These are phyloP conservation scores for Pholiota adiposa DNA, from an alignment of 1,284 basidiomycete species.

Conservation along the genomic window DNA sequence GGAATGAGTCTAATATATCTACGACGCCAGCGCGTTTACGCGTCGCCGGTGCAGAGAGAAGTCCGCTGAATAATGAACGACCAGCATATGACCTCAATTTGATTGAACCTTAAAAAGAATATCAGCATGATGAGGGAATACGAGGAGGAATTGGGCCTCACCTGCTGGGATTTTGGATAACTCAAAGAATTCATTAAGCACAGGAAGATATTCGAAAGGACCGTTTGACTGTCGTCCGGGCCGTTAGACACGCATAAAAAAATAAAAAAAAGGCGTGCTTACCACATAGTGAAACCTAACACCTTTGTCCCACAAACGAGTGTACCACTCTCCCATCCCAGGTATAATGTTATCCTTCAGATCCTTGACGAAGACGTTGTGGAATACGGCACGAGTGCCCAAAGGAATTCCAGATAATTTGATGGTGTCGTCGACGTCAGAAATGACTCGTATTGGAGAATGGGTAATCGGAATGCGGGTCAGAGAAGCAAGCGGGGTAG, in stretches of 20 bases:
- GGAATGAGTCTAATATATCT: slow-evolving; percentile 80
- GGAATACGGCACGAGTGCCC: slow-evolving; percentile 78
- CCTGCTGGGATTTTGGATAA: slow-evolving; percentile 72
- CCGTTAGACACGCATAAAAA: slow-evolving; percentile 20
- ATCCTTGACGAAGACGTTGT: slow-evolving; percentile 80
- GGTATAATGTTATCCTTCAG: slow-evolving; percentile 79
- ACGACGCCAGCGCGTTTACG: slow-evolving; percentile 82
- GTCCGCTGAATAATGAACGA: slow-evolving; percentile 78
- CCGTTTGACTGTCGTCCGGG: slow-evolving; percentile 75
- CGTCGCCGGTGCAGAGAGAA: slow-evolving; percentile 73
- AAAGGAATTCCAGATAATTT: slow-evolving; percentile 77
- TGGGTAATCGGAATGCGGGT: slow-evolving; percentile 55
- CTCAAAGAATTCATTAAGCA: slow-evolving; percentile 80
- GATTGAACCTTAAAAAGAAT: slow-evolving; percentile 53
- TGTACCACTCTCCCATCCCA: slow-evolving; percentile 88
- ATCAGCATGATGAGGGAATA: background rate
- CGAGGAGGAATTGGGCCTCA: slow-evolving; percentile 20
- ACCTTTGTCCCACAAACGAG: slow-evolving; percentile 66
- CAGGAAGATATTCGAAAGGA: slow-evolving; percentile 84
- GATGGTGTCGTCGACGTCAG: slow-evolving; percentile 95
- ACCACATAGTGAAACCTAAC: slow-evolving; percentile 88
- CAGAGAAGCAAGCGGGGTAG: slow-evolving; percentile 29
- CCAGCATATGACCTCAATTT: slow-evolving; percentile 83
- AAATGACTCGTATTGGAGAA: slow-evolving; percentile 76
- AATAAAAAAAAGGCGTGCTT: slow-evolving; percentile 35